phyloP scores from a whole-genome alignment of 2,329 filamentous ascomycete genomes.

The Arthroderma uncinatum region DNA sequence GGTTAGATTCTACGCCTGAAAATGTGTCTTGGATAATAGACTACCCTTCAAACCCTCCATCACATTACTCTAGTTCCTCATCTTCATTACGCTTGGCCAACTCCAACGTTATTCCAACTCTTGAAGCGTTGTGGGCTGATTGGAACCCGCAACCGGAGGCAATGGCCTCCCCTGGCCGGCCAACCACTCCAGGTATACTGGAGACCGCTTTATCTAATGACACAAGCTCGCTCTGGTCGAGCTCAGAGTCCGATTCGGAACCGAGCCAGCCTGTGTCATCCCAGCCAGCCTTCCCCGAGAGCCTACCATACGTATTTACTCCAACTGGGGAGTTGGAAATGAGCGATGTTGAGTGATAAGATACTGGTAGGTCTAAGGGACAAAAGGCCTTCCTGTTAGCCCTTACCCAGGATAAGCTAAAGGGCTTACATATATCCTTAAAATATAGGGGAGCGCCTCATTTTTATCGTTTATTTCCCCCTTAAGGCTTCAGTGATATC shows the following conservation, averaged over 20 bases:
- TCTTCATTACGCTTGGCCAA: not conserved
- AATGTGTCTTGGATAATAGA: not conserved
- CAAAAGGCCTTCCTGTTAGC: not conserved
- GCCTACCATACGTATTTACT: not conserved
- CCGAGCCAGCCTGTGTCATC: not conserved
- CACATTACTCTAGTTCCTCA: not conserved
- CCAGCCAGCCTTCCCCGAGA: not conserved
- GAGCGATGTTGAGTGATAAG: not conserved
- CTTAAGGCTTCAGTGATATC: not conserved
- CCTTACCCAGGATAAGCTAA: too few relatives aligned
- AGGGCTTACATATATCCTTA: too few relatives aligned
- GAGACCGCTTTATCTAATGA: not conserved
- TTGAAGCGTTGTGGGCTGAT: not conserved
- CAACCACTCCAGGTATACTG: slow-evolving; percentile 1
- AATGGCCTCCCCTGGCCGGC: not conserved
- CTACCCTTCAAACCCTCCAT: not conserved
- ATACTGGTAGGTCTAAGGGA: not conserved
- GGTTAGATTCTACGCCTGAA: not conserved
- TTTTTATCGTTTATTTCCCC: not conserved
- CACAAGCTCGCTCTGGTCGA: not conserved
- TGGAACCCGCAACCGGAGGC: not conserved
- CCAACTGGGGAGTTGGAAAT: not conserved
- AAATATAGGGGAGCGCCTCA: too few relatives aligned
- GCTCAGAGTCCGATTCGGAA: not conserved
- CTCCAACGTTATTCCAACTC: not conserved